Percentiles rank a stretch among this genome's conserved stretches.
Conservation (phyloP, 2,329 filamentous ascomycete species). For the Reticulascus tulasneorum region DNA sequence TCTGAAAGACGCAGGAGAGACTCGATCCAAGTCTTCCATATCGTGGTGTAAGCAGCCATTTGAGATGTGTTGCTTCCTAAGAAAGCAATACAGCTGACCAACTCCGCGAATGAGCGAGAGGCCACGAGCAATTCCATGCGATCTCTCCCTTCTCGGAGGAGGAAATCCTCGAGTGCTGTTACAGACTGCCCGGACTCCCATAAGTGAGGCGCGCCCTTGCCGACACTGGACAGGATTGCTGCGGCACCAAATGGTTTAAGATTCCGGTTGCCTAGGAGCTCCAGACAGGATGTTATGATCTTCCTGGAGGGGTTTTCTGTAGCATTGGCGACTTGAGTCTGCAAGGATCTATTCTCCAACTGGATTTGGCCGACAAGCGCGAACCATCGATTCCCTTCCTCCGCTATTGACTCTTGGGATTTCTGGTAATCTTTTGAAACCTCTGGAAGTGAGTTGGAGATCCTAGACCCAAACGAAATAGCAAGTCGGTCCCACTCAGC, state of each 20-base stretch:
- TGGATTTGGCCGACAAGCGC: constrained; percentile 48
- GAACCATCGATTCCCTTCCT: constrained; percentile 66
- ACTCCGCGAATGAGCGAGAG: constrained; percentile 63
- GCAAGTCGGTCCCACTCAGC: constrained; percentile 62
- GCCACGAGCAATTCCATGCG: constrained; percentile 56
- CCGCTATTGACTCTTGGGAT: constrained; percentile 66
- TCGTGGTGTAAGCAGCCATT: constrained; percentile 29
- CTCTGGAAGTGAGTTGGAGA: constrained; percentile 75
- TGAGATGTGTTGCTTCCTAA: constrained; percentile 41
- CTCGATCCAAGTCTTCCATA: constrained; percentile 43
- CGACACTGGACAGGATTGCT: constrained; percentile 31
- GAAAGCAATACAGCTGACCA: constrained; percentile 62
- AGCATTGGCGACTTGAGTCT: constrained; percentile 15
- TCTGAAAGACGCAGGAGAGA: constrained; percentile 33
- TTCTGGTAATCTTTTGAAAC: constrained; percentile 71
- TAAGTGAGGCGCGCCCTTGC: constrained; percentile 30
- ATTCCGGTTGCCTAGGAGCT: constrained; percentile 45
- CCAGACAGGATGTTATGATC: constrained; percentile 23
- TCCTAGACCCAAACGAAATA: constrained; percentile 56
- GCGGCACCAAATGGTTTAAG: constrained; percentile 56
- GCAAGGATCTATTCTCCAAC: constrained; percentile 17
- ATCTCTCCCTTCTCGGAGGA: constrained; percentile 48
- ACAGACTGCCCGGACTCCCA: constrained; percentile 29
- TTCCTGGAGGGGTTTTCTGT: constrained; percentile 24
- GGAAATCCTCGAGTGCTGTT: constrained; percentile 35